A percentile compares a stretch with the other conserved stretches of the same genome.
phyloP scores from a whole-genome alignment of 176 grass and related monocot species.

The Carex scoparia region DNA sequence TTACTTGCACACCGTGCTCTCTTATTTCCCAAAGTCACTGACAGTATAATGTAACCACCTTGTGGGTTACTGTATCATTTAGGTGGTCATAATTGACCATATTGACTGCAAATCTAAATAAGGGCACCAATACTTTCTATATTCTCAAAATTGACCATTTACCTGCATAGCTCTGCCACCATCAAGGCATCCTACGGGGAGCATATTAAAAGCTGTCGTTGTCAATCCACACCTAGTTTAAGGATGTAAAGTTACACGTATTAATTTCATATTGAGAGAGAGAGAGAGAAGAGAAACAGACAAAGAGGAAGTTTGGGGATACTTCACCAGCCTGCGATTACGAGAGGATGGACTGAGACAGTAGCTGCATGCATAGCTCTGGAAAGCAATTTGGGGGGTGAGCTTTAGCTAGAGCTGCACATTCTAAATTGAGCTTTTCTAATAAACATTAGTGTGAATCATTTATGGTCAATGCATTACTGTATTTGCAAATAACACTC shows the following conservation, averaged over 20 bases:
- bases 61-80: background rate
- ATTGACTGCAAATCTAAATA: slow-evolving; percentile 6
- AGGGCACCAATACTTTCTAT: background rate
- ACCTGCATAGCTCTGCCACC: slow-evolving; percentile 97
- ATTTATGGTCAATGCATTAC: background rate
- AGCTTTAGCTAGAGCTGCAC: slow-evolving; percentile 12
- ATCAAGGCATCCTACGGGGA: slow-evolving; percentile 94
- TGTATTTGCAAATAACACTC: slow-evolving; percentile 4
- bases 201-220: slow-evolving; percentile 95
- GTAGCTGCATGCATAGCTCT: slow-evolving; percentile 93
- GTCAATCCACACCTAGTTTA: slow-evolving; percentile 87
- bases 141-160: slow-evolving; percentile 20
- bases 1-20: background rate
- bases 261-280: background rate
- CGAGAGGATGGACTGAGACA: slow-evolving; percentile 88
- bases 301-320: slow-evolving; percentile 10
- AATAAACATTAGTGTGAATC: background rate
- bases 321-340: slow-evolving; percentile 94
- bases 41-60: background rate
- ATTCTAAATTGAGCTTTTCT: slow-evolving; percentile 13
- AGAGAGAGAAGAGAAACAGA: slow-evolving; percentile 9
- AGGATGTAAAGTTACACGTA: background rate
- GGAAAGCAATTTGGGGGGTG: slow-evolving; percentile 27
- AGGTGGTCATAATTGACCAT: background rate
- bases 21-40: background rate